Conservation (phyloP, 768 basidiomycete genomes). For the Rhizopogon rudus region DNA sequence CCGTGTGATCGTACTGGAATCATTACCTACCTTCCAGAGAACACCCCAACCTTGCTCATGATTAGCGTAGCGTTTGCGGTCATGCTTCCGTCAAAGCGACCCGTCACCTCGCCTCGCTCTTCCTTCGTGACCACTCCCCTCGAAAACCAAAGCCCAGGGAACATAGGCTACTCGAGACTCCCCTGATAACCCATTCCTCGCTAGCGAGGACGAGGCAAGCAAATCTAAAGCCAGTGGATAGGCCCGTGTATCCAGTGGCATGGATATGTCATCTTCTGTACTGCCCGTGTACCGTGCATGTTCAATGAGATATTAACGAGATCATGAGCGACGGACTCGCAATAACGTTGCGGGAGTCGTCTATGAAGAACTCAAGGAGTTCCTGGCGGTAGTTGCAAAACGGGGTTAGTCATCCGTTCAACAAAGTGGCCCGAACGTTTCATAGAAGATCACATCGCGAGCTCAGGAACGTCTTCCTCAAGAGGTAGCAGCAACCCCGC, state of each 20-base stretch:
- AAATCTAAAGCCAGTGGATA: constrained; percentile 15
- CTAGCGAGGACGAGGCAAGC: constrained; percentile 28
- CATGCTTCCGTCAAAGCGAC: constrained; percentile 7
- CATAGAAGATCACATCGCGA: constrained; percentile 98
- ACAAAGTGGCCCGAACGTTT: constrained; percentile 97
- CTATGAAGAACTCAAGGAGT: constrained; percentile 92
- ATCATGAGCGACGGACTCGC: constrained; percentile 96
- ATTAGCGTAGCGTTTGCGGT: constrained; percentile 11
- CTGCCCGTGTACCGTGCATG: constrained; percentile 99
- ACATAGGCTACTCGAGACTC: constrained; percentile 48
- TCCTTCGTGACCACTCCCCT: constrained; percentile 18
- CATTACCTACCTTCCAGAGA: constrained; percentile 63
- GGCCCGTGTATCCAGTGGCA: constrained; percentile 45
- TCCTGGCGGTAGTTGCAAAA: constrained; percentile 99
- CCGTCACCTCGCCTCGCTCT: constrained; percentile 17
- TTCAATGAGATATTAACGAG: constrained; percentile 97
- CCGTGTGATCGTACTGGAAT: constrained; percentile 40
- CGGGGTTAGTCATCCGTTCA: constrained; percentile 97
- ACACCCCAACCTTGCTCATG: constrained; percentile 29
- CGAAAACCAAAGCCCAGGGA: constrained; percentile 31
- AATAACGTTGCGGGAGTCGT: constrained; percentile 94
- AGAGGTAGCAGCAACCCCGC: constrained; percentile 97
- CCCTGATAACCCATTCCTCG: constrained; percentile 69
- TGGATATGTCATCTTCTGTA: constrained; percentile 94
- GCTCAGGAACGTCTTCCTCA: constrained; percentile 92